Evolutionary conservation across 2,329 filamentous ascomycete genomes (phyloP), one percentile per base, ranked within the genome.

Genomic region (Mariannaea sp.): DNA sequence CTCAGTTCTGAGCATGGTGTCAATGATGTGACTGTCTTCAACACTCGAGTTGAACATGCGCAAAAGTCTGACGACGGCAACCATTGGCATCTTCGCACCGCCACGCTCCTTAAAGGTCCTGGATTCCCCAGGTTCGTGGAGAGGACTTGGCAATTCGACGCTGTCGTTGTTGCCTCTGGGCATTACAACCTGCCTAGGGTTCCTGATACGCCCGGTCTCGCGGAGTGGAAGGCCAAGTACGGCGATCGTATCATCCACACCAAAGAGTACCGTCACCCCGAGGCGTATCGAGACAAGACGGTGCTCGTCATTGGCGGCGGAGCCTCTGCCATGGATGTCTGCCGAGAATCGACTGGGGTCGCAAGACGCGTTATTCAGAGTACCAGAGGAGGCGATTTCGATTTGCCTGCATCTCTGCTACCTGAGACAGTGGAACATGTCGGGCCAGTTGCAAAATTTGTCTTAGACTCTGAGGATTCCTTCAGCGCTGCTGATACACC

Each of bases 231-330:
- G 62, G 46, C 68, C 9, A 61, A 65, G 3, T 84, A 81, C 56
- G 80, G 82, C 0, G 74, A 73, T 0, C 64, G 72, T 4, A 77
- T 90, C 16, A 77, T 77, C 3, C 87, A 90, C 65, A 90, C 89
- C 0, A 93, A 92, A 66, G 81, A 81, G 56, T 94, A 90, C 63
- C 81, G 89, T 7, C 79, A 73, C 0, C 82, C 89, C 0, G 77
- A 83, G 13, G 65, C 74, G 1, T 91, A 84, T 62, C 67, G 67
- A 3, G 77, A 75, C 29, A 83, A 86, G 51, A 77, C 70, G 0
- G 58, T 80, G 0, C 79, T 84, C 32, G 68, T 81, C 14, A 74
- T 80, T 5, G 85, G 85, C 40, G 83, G 79, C n/a, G 68, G 75
- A 1, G 71, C 75, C 1, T 79, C 75, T 0, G 72, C 74, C 1